A percentile compares a stretch with the other conserved stretches of the same genome.
These are phyloP conservation scores for Herpotrichia juniperi DNA, from an alignment of 2,329 filamentous ascomycete genomes.

Conservation along the genomic window DNA sequence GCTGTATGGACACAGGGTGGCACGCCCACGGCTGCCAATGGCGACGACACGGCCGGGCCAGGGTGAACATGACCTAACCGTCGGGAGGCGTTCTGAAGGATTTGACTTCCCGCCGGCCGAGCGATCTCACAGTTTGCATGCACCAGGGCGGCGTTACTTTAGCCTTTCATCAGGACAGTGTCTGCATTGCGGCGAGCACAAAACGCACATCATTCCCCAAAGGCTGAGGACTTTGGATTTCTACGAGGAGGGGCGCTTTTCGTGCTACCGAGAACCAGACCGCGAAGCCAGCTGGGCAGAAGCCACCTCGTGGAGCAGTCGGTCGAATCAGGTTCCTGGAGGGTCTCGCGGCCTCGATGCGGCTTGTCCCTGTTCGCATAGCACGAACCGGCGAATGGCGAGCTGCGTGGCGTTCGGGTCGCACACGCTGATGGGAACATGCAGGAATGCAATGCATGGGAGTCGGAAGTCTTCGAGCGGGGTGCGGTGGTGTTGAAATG, in stretches of 20 bases:
- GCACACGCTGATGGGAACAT: conserved; percentile 24
- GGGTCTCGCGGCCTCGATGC: conserved; percentile 16
- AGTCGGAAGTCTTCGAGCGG: conserved; percentile 26
- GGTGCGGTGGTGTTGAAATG: conserved; percentile 23
- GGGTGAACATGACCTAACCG: conserved; percentile 21
- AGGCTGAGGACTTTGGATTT: background rate
- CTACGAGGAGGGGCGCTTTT: background rate
- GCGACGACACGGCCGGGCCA: conserved; percentile 23
- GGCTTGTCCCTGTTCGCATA: conserved; percentile 42
- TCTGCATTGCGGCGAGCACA: conserved; percentile 6
- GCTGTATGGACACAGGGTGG: conserved; percentile 27
- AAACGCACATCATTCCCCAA: background rate
- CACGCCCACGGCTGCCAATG: conserved; percentile 29
- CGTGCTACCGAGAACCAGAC: background rate
- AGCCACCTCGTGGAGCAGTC: conserved; percentile 32
- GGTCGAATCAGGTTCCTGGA: conserved; percentile 31
- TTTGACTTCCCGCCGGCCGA: conserved; percentile 21
- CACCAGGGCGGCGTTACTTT: background rate
- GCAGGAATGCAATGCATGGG: conserved; percentile 34
- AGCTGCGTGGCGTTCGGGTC: conserved; percentile 14
- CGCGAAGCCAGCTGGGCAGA: background rate
- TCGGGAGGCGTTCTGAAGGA: conserved; percentile 40
- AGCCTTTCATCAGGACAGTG: conserved; percentile 2
- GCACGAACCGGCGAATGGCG: conserved; percentile 30
- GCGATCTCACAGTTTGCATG: conserved; percentile 8